Base-by-base conservation (phyloP, 1,139 yeast species). In the Taphrina sp. region DNA sequence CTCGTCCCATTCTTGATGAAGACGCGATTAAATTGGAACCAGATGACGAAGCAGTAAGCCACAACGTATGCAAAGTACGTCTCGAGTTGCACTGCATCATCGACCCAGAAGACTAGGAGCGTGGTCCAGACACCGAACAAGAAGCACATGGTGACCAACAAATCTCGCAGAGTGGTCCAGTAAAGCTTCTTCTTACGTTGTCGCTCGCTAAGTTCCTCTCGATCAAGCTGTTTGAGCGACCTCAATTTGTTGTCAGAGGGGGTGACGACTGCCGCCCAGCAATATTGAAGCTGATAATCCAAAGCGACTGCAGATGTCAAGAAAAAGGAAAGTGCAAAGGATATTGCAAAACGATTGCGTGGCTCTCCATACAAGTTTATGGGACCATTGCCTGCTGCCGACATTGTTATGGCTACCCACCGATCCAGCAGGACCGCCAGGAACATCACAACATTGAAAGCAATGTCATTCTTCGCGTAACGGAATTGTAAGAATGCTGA, bases 1-100 rank as follows among this genome's bases (percentile, higher is more conserved):
- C 20, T 29, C n/a, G 47, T 43, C 7, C 47, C 37, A 14, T 43
- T 33, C 47, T 43, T 43, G 47, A 43, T 43, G 37, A 43, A 43
- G 5, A 43, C 47, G n/a, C 47, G 29, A 23, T 43, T 43, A 28
- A 17, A 43, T 16, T 43, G 47, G 10, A 31, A 43, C 47, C 47
- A 43, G 12, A 43, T 17, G 17, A 43, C 47, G 16, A 24, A 43
- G 8, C 38, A 19, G 17, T 43, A 43, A 22, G 47, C 24, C n/a
- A n/a, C 36, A 7, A 38, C 38, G 29, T 43, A 43, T 7, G 47
- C 47, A 29, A 43, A 33, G 26, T 23, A 43, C 5, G 38, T 29
- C 29, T 31, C 28, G 19, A 43, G 22, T 33, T 43, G 29, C 17
- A 19, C 28, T 12, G 20, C 37, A 5, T 16, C 47, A 17, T 43